phyloP scores from a whole-genome alignment of 164 flowering plant genomes.

The Sextonia rubra region DNA sequence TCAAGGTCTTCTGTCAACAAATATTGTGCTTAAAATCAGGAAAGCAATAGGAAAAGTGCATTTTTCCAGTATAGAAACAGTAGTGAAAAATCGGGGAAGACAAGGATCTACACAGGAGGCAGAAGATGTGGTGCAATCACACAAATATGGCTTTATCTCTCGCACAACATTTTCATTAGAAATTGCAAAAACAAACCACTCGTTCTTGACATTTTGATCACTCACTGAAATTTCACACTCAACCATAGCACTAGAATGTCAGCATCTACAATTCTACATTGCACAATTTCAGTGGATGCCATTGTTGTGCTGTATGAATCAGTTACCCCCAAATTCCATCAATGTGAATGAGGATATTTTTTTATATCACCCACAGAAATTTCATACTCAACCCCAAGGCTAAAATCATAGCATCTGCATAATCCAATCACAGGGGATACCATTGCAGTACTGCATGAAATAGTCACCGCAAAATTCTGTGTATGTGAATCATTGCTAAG shows the following conservation, averaged over 20 bases:
- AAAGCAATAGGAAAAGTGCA: not conserved
- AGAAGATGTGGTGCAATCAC: not conserved
- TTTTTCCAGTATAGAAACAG: not conserved
- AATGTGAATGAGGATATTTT: too few species aligned
- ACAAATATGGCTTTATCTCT: not conserved
- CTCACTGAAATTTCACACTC: not conserved
- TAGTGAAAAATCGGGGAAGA: not conserved
- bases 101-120: not conserved
- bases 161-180: not conserved
- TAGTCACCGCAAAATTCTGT: too few species aligned
- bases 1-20: conserved; percentile 4
- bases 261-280: not conserved
- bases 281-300: not conserved
- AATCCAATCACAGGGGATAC: too few species aligned
- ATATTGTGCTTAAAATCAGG: not conserved
- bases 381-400: too few species aligned
- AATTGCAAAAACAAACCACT: not conserved
- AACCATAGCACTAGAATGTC: not conserved
- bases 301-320: not conserved
- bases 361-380: too few species aligned
- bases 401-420: too few species aligned
- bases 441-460: too few species aligned
- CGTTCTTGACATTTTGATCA: not conserved
- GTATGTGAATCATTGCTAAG: too few species aligned
- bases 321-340: not conserved